Evolutionary conservation across 2,329 filamentous ascomycete genomes (phyloP).

Genomic region (Chrysosporium queenslandicum): DNA sequence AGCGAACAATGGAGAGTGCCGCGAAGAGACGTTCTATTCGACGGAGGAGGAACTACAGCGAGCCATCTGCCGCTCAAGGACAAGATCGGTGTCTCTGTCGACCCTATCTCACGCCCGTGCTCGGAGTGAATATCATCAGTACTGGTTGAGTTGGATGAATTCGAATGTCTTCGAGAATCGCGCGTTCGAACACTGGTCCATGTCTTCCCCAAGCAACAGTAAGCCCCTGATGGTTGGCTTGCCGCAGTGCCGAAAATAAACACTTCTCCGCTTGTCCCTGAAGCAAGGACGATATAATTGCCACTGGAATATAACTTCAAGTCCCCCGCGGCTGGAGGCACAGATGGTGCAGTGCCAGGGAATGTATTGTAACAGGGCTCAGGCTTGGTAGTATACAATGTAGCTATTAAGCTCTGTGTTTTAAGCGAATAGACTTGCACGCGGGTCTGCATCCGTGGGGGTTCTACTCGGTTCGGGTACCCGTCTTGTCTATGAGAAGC

Average conservation of each 20-base stretch:
- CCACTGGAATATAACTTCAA: conserved; percentile 64
- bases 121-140: conserved; percentile 35
- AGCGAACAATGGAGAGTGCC: conserved; percentile 33
- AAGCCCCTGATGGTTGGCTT: conserved; percentile 26
- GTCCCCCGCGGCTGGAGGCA: conserved; percentile 61
- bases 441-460: conserved; percentile 61
- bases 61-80: conserved; percentile 40
- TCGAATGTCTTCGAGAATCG: conserved; percentile 36
- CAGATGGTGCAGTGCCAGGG: conserved; percentile 54
- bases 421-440: conserved; percentile 81
- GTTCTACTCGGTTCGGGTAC: conserved; percentile 24
- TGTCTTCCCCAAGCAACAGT: conserved; percentile 70
- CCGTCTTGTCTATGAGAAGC: conserved; percentile 21
- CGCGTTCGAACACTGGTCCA: conserved; percentile 73
- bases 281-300: conserved; percentile 63
- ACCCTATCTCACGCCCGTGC: conserved; percentile 23
- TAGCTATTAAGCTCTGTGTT: conserved; percentile 60
- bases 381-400: conserved; percentile 62
- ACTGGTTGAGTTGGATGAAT: conserved; percentile 39
- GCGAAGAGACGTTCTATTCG: conserved; percentile 30
- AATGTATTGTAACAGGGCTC: conserved; percentile 48
- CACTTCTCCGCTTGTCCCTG: conserved; percentile 75
- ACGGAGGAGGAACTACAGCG: conserved; percentile 36
- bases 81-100: conserved; percentile 33
- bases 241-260: conserved; percentile 55